Percentiles rank a stretch among this genome's conserved stretches.
Conservation (phyloP, 768 basidiomycete genomes). For the Baorangia bicolor region DNA sequence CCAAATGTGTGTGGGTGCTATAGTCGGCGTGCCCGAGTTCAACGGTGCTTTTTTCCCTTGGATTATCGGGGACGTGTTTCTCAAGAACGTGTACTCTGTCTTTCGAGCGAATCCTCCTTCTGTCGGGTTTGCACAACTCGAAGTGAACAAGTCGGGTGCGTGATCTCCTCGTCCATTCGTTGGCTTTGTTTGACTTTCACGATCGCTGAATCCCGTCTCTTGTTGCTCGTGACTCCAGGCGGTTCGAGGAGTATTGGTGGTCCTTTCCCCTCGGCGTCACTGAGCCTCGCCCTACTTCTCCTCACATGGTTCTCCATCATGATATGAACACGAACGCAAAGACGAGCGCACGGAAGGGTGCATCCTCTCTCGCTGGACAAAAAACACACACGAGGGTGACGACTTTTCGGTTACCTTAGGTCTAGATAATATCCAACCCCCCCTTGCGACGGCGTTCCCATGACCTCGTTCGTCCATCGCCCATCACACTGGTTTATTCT, state of each 20-base stretch:
- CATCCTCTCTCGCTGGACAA: background rate
- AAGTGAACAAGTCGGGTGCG: background rate
- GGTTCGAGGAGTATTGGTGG: background rate
- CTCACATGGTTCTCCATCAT: background rate
- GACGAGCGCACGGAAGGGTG: background rate
- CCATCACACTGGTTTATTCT: background rate
- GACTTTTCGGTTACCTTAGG: too few species aligned
- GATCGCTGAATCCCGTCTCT: background rate
- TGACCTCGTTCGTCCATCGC: too few species aligned
- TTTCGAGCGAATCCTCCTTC: constrained; percentile 18
- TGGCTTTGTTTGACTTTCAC: background rate
- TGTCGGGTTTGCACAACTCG: constrained; percentile 21
- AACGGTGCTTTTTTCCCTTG: constrained; percentile 41
- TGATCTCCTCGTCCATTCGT: background rate
- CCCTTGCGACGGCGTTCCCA: background rate
- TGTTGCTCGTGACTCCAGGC: background rate
- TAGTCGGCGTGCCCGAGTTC: constrained; percentile 51
- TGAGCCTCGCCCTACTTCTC: background rate
- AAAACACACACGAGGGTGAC: background rate
- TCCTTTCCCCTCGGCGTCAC: background rate
- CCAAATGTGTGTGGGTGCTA: constrained; percentile 55
- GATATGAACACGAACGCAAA: background rate
- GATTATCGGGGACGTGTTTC: constrained; percentile 72
- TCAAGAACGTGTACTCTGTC: constrained; percentile 35
- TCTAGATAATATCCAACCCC: background rate